Conservation (phyloP, 1,139 yeast species). For the Pichia sp. region DNA sequence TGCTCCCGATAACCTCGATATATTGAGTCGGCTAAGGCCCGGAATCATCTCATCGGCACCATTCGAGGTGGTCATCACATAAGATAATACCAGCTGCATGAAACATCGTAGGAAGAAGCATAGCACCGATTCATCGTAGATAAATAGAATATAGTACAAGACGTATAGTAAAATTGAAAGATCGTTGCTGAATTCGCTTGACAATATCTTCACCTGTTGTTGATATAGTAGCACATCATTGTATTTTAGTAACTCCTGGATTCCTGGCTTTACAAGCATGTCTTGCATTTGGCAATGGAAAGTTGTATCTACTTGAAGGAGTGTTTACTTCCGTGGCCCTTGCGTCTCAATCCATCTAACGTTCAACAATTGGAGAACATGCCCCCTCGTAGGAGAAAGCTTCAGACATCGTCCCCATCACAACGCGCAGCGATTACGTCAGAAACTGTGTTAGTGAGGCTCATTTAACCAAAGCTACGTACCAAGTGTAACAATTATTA, state of each 20-base stretch:
- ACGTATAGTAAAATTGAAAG: constrained; percentile 5
- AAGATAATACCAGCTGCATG: constrained; percentile 8
- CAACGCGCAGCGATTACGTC: background rate
- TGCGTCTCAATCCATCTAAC: too few species aligned
- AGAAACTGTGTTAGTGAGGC: background rate
- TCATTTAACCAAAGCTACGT: background rate
- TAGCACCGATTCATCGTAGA: constrained; percentile 15
- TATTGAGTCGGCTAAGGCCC: constrained; percentile 5
- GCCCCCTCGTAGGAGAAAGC: too few species aligned
- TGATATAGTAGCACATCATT: constrained; percentile 8
- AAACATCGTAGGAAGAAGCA: constrained; percentile 9
- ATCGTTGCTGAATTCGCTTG: constrained; percentile 8
- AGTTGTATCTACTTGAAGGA: background rate
- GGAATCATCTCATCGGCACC: constrained; percentile 4
- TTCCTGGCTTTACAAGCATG: constrained; percentile 7
- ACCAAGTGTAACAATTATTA: background rate
- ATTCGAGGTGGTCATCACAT: constrained; percentile 4
- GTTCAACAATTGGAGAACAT: too few species aligned
- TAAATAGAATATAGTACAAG: constrained; percentile 9
- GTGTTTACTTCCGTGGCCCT: background rate
- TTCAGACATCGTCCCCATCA: too few species aligned
- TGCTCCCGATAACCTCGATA: constrained; percentile 5
- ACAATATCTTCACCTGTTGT: constrained; percentile 9
- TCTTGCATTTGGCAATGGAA: background rate
- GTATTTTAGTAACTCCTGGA: constrained; percentile 7